phyloP scores from a whole-genome alignment of 352 stramenopile species.

The Elongisporangium senticosum region DNA sequence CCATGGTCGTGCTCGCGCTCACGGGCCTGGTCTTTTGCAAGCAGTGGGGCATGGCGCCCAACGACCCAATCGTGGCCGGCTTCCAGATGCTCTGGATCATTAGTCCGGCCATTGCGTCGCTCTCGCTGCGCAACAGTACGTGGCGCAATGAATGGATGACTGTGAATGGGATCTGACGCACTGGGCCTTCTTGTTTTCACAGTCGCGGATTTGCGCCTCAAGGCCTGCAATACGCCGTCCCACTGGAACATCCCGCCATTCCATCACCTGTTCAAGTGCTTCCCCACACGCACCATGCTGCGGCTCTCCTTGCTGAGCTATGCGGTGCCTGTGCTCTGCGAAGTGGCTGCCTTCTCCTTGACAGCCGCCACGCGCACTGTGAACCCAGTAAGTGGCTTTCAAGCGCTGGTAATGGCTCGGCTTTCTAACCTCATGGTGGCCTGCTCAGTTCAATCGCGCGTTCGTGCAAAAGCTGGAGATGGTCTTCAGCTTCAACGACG shows the following conservation, averaged over 20 bases:
- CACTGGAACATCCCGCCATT: constrained; percentile 84
- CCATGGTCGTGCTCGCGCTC: constrained; percentile 73
- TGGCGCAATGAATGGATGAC: constrained; percentile 2
- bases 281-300: constrained; percentile 68
- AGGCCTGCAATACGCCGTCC: constrained; percentile 73
- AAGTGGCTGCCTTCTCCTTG: constrained; percentile 81
- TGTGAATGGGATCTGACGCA: constrained; percentile 2
- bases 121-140: constrained; percentile 73
- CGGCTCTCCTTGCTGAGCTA: constrained; percentile 77
- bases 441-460: constrained; percentile 66
- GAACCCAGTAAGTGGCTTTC: constrained; percentile 54
- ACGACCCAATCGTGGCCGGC: constrained; percentile 47
- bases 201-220: constrained; percentile 65
- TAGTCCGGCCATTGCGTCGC: constrained; percentile 58
- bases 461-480: constrained; percentile 84
- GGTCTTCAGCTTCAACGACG: constrained; percentile 86
- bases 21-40: constrained; percentile 83
- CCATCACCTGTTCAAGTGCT: constrained; percentile 78
- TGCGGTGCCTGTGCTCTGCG: constrained; percentile 74
- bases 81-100: constrained; percentile 67
- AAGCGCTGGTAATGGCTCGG: not conserved
- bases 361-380: constrained; percentile 83
- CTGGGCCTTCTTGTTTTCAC: constrained; percentile 5
- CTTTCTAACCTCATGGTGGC: not conserved
- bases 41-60: constrained; percentile 55